A percentile compares a stretch with the other conserved stretches of the same genome.
These are phyloP conservation scores for Lentinus polychrous DNA, from an alignment of 1,284 basidiomycete species.

Conservation along the genomic window DNA sequence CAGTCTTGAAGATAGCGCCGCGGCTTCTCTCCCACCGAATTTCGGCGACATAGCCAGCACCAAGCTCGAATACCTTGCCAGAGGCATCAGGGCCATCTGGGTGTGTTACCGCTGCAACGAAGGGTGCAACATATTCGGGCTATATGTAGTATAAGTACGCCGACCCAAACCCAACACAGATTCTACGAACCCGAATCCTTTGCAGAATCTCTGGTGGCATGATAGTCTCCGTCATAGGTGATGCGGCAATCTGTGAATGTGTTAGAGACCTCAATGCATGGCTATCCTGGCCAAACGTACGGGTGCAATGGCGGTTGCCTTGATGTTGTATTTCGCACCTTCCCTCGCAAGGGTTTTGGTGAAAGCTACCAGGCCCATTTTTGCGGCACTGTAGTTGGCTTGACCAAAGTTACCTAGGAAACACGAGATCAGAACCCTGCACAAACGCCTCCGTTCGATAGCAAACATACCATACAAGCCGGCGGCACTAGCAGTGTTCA, in stretches of 20 bases:
- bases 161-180: background rate
- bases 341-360: conserved; percentile 90
- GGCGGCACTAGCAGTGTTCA: conserved; percentile 90
- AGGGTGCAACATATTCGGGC: conserved; percentile 92
- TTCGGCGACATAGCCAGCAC: conserved; percentile 90
- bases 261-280: background rate
- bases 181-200: conserved; percentile 14
- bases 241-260: conserved; percentile 72
- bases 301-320: conserved; percentile 84
- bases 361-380: conserved; percentile 88
- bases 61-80: conserved; percentile 90
- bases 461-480: conserved; percentile 65
- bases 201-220: conserved; percentile 98
- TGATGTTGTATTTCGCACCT: conserved; percentile 92
- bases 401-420: conserved; percentile 90
- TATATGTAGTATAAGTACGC: conserved; percentile 21
- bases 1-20: conserved; percentile 87
- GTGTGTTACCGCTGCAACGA: conserved; percentile 76
- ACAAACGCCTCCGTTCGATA: background rate
- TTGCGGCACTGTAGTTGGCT: conserved; percentile 87
- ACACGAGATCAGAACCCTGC: conserved; percentile 7
- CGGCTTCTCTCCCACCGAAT: conserved; percentile 91
- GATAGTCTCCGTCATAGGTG: conserved; percentile 89
- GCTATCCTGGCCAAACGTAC: conserved; percentile 37
- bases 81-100: conserved; percentile 78